Evolutionary conservation across 176 grass and related monocot species (phyloP), one percentile per base, ranked within the genome.

Genomic region (Avena atlantica): DNA sequence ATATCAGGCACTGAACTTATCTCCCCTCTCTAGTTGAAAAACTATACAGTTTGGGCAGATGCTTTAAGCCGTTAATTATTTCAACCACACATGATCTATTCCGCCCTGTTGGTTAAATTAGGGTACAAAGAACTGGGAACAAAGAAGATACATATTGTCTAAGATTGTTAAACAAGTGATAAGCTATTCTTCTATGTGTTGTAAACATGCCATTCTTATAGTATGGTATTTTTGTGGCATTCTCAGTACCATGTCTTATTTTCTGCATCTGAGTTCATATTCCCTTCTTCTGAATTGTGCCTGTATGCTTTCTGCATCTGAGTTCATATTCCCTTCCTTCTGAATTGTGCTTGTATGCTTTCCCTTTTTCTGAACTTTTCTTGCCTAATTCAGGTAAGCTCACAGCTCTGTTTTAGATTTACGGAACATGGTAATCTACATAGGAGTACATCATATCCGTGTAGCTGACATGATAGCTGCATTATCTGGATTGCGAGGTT

Each of bases 231-330:
- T 71, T 49, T 84, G 27, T 55, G 58, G 57, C 9, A 55, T 25
- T 83, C 84, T 86, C 64, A 63, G 83, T 86, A 86, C 72, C 44
- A 14, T 78, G 79, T 83, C 16, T 57, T 57, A 19, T 45, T 68
- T 45, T 68, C 31, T 70, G 58, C 21, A 23, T 48, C 23, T 81
- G 57, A 34, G 23, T 19, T 24, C 29, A 12, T 89, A 42, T 20
- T 15, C 45, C 45, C n/a, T 55, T 24, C 6, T 55, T 74, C 81
- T 66, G 59, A 66, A 81, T 58, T 40, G 29, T 65, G 65, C 61
- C 23, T 63, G 61, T 59, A 20, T 59, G 57, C 19, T 47, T 57
- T 57, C 5, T 77, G 58, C 21, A 23, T 48, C 23, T 81, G 57
- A 34, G 23, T 19, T 24, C 29, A 12, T 89, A 42, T 20, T 15